These are phyloP conservation scores for Nemania bipapillata DNA, from an alignment of 2,329 filamentous ascomycete genomes.

Conservation along the genomic window DNA sequence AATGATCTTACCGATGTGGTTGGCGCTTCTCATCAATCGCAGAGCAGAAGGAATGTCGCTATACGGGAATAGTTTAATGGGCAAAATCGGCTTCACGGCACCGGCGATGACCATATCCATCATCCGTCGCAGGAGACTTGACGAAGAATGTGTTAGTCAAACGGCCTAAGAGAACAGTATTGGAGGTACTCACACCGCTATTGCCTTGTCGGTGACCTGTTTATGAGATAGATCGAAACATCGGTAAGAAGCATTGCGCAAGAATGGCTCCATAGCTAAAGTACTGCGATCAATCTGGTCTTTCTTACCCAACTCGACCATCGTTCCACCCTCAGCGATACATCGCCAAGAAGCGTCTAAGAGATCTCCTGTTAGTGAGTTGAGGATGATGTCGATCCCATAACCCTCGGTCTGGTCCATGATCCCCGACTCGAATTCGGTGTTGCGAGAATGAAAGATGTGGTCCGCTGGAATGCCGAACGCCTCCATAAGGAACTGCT, in stretches of 20 bases:
- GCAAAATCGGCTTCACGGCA: slow-evolving; percentile 48
- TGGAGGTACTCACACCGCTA: no score
- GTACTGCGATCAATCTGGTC: slow-evolving; percentile 38
- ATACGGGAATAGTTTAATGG: slow-evolving; percentile 48
- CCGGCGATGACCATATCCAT: slow-evolving; percentile 28
- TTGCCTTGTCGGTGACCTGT: slow-evolving; percentile 1
- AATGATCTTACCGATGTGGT: slow-evolving; percentile 57
- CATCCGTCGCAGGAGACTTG: background rate
- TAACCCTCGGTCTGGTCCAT: slow-evolving; percentile 42
- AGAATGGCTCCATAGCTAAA: slow-evolving; percentile 42
- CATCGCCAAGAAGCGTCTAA: slow-evolving; percentile 39
- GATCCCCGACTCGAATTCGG: slow-evolving; percentile 48
- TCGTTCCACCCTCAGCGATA: slow-evolving; percentile 35
- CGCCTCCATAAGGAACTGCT: slow-evolving; percentile 44
- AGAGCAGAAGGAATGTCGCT: slow-evolving; percentile 49
- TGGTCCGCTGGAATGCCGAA: slow-evolving; percentile 49
- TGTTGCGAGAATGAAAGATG: slow-evolving; percentile 47
- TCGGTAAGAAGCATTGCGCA: slow-evolving; percentile 36
- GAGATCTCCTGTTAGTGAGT: slow-evolving; percentile 40
- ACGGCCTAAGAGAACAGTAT: no score
- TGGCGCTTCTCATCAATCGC: slow-evolving; percentile 49
- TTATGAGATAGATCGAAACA: slow-evolving; percentile 35
- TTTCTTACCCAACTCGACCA: slow-evolving; percentile 42
- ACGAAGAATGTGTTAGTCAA: no score
- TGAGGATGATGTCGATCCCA: slow-evolving; percentile 39